phyloP scores from a whole-genome alignment of 1,139 yeast genomes.

The Chernovozyma aurita region DNA sequence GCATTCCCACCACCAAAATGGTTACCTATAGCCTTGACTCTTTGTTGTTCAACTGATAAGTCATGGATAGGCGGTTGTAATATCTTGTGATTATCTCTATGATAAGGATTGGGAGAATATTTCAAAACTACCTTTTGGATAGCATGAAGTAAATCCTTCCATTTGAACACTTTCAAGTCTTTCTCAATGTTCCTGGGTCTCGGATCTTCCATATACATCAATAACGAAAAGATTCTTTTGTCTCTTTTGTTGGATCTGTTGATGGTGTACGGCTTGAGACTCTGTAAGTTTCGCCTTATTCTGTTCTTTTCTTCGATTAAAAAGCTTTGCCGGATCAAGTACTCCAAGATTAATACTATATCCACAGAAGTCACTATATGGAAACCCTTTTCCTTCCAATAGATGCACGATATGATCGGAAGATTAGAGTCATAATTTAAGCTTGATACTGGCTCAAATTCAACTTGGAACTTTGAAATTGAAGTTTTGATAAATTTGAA shows the following conservation, averaged over 20 bases:
- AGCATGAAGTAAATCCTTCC: slow-evolving; percentile 54
- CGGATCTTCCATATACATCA: slow-evolving; percentile 65
- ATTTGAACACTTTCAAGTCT: slow-evolving; percentile 64
- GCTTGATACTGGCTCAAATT: slow-evolving; percentile 21
- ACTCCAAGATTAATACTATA: slow-evolving; percentile 54
- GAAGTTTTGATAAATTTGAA: slow-evolving; percentile 24
- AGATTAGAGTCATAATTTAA: slow-evolving; percentile 19
- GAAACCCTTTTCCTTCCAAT: slow-evolving; percentile 50
- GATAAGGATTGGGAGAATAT: slow-evolving; percentile 28
- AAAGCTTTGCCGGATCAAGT: slow-evolving; percentile 53
- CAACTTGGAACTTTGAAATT: slow-evolving; percentile 20
- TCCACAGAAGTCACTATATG: slow-evolving; percentile 66
- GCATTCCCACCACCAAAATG: too few relatives aligned
- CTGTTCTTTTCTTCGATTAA: slow-evolving; percentile 68
- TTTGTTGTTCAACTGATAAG: too few relatives aligned
- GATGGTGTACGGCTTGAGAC: slow-evolving; percentile 59
- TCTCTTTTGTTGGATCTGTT: slow-evolving; percentile 44
- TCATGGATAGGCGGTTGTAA: too few relatives aligned
- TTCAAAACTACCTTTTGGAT: slow-evolving; percentile 59
- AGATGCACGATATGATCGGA: slow-evolving; percentile 54
- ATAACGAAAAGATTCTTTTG: slow-evolving; percentile 48
- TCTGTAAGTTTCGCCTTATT: slow-evolving; percentile 63
- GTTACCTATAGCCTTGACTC: too few relatives aligned
- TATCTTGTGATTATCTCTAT: slow-evolving; percentile 3
- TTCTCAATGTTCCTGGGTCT: slow-evolving; percentile 71